Base-by-base conservation (phyloP, 345 rosid genomes). In the Leavenworthia alabamica region DNA sequence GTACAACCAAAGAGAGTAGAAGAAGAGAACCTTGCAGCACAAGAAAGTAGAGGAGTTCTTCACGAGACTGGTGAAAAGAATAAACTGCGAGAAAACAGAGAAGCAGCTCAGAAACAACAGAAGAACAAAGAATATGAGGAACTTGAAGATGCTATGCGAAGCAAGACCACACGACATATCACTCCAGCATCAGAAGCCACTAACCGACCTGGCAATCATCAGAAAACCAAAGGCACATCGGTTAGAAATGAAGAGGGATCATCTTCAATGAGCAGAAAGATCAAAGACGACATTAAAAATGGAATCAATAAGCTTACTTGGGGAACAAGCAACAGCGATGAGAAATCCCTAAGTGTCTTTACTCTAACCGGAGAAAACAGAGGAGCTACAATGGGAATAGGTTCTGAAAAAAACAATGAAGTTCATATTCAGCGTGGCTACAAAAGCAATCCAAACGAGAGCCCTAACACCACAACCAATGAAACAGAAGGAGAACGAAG, bases 361-460 rank as follows among this genome's bases (percentile, higher is more conserved):
- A 88, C 96, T 9, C 58, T 90, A 36, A 84, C 96, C 3, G 97
- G 97, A 11, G 97, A 94, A 72, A 90, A 88, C 77, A 83, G 62
- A 76, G 99, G 97, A 70, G 97, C 93, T 1, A 68, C 73, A 26
- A 88, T 86, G 90, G 68, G 75, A 40, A 5, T 83, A 56, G 73
- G 70, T 57, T 68, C 80, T 23, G 90, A 81, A 35, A 73, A 79
- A 26, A 43, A 58, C 28, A 78, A 52, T 19, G 77, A 80, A 7
- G 56, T 84, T 60, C 87, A 72, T 61, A 87, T 83, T 67, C 82
- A 56, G 63, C 78, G 87, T 8, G 85, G 85, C 19, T 90, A 87
- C 67, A 73, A 74, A 76, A 56, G 55, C 65, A 78, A 83, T 35
- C 84, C 85, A 29, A 79, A 82, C 64, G 89, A 83, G 28, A 87